Conservation (phyloP, 495 filamentous ascomycete species). For the Elasticomyces elasticus region DNA sequence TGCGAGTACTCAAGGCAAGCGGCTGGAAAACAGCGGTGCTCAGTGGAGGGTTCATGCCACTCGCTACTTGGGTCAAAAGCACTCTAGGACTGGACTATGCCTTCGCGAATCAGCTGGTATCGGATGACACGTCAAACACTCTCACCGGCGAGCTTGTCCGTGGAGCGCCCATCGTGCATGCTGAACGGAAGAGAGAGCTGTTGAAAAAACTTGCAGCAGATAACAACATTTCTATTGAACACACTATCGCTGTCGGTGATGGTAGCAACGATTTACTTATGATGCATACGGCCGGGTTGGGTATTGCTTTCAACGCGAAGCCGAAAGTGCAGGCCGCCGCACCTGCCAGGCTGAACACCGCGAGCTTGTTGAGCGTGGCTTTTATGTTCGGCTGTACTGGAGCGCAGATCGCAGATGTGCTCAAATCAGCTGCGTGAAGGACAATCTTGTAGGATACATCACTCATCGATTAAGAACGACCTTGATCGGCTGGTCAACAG, state of each 20-base stretch:
- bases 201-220: conserved; percentile 66
- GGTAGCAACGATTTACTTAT: conserved; percentile 92
- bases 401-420: conserved; percentile 20
- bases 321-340: conserved; percentile 80
- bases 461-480: too few species aligned
- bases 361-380: conserved; percentile 68
- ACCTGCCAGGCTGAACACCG: conserved; percentile 68
- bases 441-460: neutral
- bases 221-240: conserved; percentile 59
- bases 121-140: conserved; percentile 50
- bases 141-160: conserved; percentile 69
- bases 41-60: conserved; percentile 82
- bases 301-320: conserved; percentile 92
- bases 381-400: conserved; percentile 70
- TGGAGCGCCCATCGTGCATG: conserved; percentile 68
- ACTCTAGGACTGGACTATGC: conserved; percentile 77
- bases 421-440: neutral
- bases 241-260: conserved; percentile 81
- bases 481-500: too few species aligned
- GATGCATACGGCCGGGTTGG: conserved; percentile 79
- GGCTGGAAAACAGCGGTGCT: conserved; percentile 82
- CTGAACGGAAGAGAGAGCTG: conserved; percentile 64
- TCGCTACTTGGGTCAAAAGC: conserved; percentile 74
- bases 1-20: conserved; percentile 57
- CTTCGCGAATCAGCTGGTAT: conserved; percentile 73